Conservation (phyloP, 2,329 filamentous ascomycete genomes). For the Fusarium sp. region DNA sequence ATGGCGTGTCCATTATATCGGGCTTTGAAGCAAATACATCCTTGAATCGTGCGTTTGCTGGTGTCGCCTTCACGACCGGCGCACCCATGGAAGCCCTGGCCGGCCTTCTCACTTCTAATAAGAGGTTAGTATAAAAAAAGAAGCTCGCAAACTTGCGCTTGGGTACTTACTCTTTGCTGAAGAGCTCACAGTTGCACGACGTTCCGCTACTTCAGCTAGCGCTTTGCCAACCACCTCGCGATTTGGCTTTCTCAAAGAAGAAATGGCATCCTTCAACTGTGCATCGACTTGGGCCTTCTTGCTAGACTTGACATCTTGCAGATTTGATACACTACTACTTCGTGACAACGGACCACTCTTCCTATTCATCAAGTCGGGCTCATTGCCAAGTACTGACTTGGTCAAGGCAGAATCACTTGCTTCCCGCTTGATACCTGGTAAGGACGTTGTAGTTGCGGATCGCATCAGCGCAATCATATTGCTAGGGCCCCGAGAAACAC, state of each 20-base stretch:
- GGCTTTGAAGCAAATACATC: conserved; percentile 58
- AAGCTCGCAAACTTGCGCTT: background rate
- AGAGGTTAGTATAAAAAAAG: conserved; percentile 46
- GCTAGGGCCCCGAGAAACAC: conserved; percentile 67
- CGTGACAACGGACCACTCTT: conserved; percentile 55
- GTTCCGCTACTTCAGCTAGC: conserved; percentile 75
- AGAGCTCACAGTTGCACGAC: conserved; percentile 62
- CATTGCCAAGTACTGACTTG: conserved; percentile 61
- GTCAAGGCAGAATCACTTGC: conserved; percentile 69
- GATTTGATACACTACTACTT: conserved; percentile 61
- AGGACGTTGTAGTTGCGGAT: conserved; percentile 72
- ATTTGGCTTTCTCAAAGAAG: conserved; percentile 79
- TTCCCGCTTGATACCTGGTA: conserved; percentile 75
- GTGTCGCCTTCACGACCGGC: conserved; percentile 68
- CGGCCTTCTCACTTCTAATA: conserved; percentile 65
- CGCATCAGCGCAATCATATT: conserved; percentile 73
- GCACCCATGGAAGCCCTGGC: conserved; percentile 53
- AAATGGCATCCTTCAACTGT: conserved; percentile 80
- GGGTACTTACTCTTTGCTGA: conserved; percentile 61
- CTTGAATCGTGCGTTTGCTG: conserved; percentile 65
- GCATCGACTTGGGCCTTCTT: conserved; percentile 76
- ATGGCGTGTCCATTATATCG: conserved; percentile 36
- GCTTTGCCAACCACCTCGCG: conserved; percentile 75
- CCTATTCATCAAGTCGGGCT: conserved; percentile 53
- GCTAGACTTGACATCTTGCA: conserved; percentile 68